Percentiles rank a stretch among this genome's conserved stretches.
Conservation (phyloP, 352 stramenopile genomes). For the Saprolegnia diclina region DNA sequence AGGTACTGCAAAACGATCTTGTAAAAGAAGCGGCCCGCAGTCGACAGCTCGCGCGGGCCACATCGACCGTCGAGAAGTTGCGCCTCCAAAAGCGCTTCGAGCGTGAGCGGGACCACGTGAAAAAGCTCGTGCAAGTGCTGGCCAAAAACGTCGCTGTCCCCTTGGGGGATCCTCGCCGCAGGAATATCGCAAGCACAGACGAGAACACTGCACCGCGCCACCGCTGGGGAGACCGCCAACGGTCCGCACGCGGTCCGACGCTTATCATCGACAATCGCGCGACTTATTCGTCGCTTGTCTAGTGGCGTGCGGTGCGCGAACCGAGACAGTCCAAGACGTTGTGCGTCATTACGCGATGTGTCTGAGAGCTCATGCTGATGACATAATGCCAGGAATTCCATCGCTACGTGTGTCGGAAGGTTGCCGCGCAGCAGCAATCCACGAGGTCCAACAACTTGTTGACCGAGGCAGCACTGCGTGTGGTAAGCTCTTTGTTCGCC, state of each 20-base stretch:
- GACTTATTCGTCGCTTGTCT: neutral
- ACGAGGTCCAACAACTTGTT: neutral
- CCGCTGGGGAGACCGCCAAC: too few relatives aligned
- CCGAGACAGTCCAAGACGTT: neutral
- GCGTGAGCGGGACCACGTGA: constrained; percentile 1
- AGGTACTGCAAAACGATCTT: neutral
- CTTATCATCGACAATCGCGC: too few relatives aligned
- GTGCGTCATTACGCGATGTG: neutral
- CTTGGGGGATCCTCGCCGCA: too few relatives aligned
- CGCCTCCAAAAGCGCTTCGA: constrained; percentile 13
- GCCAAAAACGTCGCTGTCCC: neutral
- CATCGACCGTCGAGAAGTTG: neutral
- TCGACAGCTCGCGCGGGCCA: neutral
- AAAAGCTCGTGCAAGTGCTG: constrained; percentile 1
- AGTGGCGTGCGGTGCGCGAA: neutral
- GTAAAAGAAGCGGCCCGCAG: neutral
- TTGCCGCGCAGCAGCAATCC: neutral
- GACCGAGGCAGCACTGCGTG: neutral
- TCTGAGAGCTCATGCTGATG: too few relatives aligned
- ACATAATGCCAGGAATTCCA: neutral
- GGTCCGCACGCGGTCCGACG: too few relatives aligned
- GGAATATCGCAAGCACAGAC: too few relatives aligned
- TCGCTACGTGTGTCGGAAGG: constrained; percentile 8
- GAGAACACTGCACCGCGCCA: too few relatives aligned
- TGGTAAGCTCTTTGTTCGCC: neutral